Conservation (phyloP, 164 flowering plant species). For the Tinospora cordifolia region DNA sequence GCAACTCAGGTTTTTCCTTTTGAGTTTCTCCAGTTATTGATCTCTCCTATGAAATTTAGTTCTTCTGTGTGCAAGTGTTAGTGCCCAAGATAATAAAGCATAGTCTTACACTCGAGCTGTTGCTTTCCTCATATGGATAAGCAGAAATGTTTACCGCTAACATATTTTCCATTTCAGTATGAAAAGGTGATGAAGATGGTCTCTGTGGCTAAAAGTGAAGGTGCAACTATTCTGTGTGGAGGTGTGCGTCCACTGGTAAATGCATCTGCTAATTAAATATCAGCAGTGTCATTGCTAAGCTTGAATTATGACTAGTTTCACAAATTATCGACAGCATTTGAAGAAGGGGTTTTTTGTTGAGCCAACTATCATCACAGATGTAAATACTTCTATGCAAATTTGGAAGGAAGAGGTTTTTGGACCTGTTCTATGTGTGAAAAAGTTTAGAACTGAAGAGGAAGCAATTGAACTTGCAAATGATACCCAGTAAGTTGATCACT, state of each 20-base stretch:
- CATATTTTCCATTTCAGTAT: constrained; percentile 42
- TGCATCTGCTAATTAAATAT: constrained; percentile 3
- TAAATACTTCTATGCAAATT: constrained; percentile 84
- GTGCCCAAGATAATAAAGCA: background rate
- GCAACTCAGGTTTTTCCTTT: background rate
- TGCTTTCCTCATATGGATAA: background rate
- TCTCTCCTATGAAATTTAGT: background rate
- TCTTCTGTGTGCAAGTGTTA: background rate
- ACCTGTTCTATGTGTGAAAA: constrained; percentile 87
- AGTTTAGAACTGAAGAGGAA: constrained; percentile 81
- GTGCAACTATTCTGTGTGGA: constrained; percentile 81
- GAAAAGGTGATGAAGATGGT: constrained; percentile 72
- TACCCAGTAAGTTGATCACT: constrained; percentile 48
- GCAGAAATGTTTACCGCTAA: constrained; percentile 7
- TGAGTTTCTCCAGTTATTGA: background rate
- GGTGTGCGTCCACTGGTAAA: constrained; percentile 78
- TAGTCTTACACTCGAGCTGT: background rate
- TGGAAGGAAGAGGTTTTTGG: constrained; percentile 99
- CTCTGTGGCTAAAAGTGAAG: constrained; percentile 87
- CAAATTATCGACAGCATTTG: constrained; percentile 54
- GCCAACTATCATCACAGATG: constrained; percentile 80
- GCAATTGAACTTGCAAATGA: constrained; percentile 92
- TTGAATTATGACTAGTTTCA: background rate
- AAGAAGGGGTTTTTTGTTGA: constrained; percentile 73
- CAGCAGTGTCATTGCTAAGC: background rate